These are phyloP conservation scores for Phyllosticta citriasiana DNA, from an alignment of 2,329 filamentous ascomycete species.

Conservation along the genomic window DNA sequence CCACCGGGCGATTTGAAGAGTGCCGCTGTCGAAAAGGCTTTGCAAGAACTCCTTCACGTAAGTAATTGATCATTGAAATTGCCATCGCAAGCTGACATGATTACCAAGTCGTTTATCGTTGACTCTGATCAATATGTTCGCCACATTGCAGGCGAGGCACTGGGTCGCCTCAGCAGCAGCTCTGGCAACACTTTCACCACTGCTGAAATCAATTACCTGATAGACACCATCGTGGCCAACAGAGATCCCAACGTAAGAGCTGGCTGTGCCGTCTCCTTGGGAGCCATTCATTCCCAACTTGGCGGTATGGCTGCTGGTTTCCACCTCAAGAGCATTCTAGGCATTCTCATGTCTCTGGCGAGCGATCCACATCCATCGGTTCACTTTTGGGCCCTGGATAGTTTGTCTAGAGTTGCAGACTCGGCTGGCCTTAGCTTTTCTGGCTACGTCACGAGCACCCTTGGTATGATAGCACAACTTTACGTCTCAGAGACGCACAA, in stretches of 20 bases:
- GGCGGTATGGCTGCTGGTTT: slow-evolving; percentile 96
- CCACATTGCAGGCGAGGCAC: slow-evolving; percentile 70
- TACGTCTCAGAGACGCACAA: slow-evolving; percentile 91
- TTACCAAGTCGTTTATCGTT: slow-evolving; percentile 55
- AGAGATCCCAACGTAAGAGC: slow-evolving; percentile 87
- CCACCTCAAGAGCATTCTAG: slow-evolving; percentile 93
- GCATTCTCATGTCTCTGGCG: slow-evolving; percentile 93
- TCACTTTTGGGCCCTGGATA: slow-evolving; percentile 93
- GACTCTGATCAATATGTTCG: slow-evolving; percentile 80
- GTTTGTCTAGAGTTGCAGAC: slow-evolving; percentile 74
- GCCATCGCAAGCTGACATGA: slow-evolving; percentile 4
- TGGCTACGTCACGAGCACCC: slow-evolving; percentile 75
- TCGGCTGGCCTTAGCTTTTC: slow-evolving; percentile 90
- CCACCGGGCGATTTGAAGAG: slow-evolving; percentile 63
- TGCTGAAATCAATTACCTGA: slow-evolving; percentile 77
- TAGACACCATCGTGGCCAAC: slow-evolving; percentile 90
- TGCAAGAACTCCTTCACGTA: slow-evolving; percentile 65
- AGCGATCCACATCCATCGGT: slow-evolving; percentile 92
- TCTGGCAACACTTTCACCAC: slow-evolving; percentile 87
- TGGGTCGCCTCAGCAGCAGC: slow-evolving; percentile 73
- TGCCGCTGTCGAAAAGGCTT: slow-evolving; percentile 62
- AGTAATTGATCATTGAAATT: slow-evolving; percentile 32
- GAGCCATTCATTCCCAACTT: slow-evolving; percentile 87
- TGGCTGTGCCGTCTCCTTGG: slow-evolving; percentile 87
- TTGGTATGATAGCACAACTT: slow-evolving; percentile 88